These are phyloP conservation scores for Aspergillus sp. DNA, from an alignment of 2,329 filamentous ascomycete genomes.

Conservation along the genomic window DNA sequence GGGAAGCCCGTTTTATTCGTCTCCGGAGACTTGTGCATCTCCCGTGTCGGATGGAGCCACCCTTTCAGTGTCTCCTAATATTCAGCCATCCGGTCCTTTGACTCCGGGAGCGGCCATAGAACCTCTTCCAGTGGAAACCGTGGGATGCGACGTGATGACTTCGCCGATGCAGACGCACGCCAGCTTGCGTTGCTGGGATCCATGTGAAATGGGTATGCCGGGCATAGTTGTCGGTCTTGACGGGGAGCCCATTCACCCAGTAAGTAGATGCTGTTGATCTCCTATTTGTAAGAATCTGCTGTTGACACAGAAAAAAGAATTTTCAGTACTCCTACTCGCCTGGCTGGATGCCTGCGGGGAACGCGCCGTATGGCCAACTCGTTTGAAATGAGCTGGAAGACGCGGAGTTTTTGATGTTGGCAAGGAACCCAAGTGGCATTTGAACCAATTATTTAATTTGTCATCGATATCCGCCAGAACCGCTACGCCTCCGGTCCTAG, in stretches of 20 bases:
- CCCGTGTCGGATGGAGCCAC: slow-evolving; percentile 29
- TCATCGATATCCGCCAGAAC: too few relatives aligned
- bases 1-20: slow-evolving; percentile 35
- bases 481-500: too few relatives aligned
- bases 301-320: slow-evolving; percentile 1
- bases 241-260: slow-evolving; percentile 28
- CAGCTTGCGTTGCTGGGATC: slow-evolving; percentile 25
- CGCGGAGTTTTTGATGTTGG: slow-evolving; percentile 21
- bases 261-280: slow-evolving; percentile 17
- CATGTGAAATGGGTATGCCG: slow-evolving; percentile 6
- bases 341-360: slow-evolving; percentile 30
- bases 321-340: slow-evolving; percentile 31
- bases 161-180: slow-evolving; percentile 27
- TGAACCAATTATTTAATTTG: too few relatives aligned
- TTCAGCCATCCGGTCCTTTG: slow-evolving; percentile 24
- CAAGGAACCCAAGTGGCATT: too few relatives aligned
- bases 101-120: slow-evolving; percentile 27
- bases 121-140: slow-evolving; percentile 23
- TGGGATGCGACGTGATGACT: slow-evolving; percentile 22
- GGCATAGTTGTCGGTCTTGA: slow-evolving; percentile 26
- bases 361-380: slow-evolving; percentile 28
- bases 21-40: slow-evolving; percentile 37
- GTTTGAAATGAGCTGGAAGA: slow-evolving; percentile 25
- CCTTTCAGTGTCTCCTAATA: slow-evolving; percentile 22
- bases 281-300: neutral